Evolutionary conservation across 768 basidiomycete species (phyloP).

Genomic region (Xerocomellus chrysenteron): DNA sequence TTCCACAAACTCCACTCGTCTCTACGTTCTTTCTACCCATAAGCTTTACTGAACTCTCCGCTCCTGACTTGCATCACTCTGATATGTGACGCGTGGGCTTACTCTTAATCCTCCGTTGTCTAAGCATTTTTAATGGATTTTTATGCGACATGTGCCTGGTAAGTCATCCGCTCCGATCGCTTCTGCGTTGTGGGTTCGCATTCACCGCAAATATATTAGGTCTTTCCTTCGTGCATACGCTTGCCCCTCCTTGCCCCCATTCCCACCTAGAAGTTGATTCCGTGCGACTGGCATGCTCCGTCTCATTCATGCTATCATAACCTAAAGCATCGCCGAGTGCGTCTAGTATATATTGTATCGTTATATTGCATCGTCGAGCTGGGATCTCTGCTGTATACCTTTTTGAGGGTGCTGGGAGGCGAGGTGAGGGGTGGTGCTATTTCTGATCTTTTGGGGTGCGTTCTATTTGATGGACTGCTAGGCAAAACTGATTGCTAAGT

Average conservation of each 20-base stretch:
- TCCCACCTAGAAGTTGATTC: background rate
- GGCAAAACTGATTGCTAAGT: background rate
- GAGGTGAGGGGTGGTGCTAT: background rate
- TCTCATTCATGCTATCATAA: background rate
- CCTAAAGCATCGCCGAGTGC: conserved; percentile 10
- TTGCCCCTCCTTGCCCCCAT: background rate
- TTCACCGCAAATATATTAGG: conserved; percentile 8
- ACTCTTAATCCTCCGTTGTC: background rate
- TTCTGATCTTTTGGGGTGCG: background rate
- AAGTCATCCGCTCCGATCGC: background rate
- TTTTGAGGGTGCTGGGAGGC: background rate
- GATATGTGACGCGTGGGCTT: background rate
- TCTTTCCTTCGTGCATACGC: background rate
- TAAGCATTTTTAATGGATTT: conserved; percentile 1
- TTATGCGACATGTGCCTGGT: conserved; percentile 6
- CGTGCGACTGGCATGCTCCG: background rate
- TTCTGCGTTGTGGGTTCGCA: background rate
- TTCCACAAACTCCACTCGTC: background rate
- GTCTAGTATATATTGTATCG: conserved; percentile 13
- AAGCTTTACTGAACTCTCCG: background rate
- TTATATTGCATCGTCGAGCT: conserved; percentile 4
- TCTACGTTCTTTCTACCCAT: background rate
- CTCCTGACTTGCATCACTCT: background rate
- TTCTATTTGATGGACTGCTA: background rate
- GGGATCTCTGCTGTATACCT: background rate